Percentiles rank a stretch among this genome's conserved stretches.
These are phyloP conservation scores for Tricholoma terreum DNA, from an alignment of 768 basidiomycete species.

Conservation along the genomic window DNA sequence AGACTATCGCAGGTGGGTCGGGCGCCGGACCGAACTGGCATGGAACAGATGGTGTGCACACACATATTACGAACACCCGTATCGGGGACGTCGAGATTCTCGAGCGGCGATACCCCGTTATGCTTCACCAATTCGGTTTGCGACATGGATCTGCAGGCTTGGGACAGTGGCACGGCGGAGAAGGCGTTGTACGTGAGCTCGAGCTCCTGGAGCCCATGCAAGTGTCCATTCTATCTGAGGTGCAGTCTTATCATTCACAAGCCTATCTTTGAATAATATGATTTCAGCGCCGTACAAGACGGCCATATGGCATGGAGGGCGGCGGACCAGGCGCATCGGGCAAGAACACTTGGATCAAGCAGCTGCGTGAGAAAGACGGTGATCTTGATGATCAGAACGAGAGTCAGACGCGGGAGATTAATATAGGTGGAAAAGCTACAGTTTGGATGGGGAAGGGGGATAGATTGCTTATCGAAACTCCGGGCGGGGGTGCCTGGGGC, in stretches of 20 bases:
- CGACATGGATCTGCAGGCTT: slow-evolving; percentile 66
- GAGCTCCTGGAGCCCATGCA: slow-evolving; percentile 81
- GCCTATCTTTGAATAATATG: background rate
- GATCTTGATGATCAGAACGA: slow-evolving; percentile 49
- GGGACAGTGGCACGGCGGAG: slow-evolving; percentile 76
- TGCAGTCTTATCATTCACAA: slow-evolving; percentile 24
- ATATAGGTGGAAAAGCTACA: slow-evolving; percentile 87
- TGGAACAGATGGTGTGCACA: slow-evolving; percentile 91
- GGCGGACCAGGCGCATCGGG: slow-evolving; percentile 71
- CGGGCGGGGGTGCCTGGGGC: slow-evolving; percentile 91
- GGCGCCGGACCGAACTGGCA: slow-evolving; percentile 90
- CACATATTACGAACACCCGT: slow-evolving; percentile 90
- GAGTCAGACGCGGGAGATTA: slow-evolving; percentile 55
- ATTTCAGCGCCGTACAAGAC: slow-evolving; percentile 71
- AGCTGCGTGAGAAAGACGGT: slow-evolving; percentile 60
- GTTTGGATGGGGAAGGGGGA: slow-evolving; percentile 90
- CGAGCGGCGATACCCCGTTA: slow-evolving; percentile 90
- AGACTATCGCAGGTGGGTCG: slow-evolving; percentile 94
- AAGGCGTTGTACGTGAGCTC: slow-evolving; percentile 80
- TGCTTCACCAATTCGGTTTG: slow-evolving; percentile 80
- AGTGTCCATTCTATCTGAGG: slow-evolving; percentile 88
- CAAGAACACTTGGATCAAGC: slow-evolving; percentile 86
- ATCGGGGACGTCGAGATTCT: slow-evolving; percentile 94
- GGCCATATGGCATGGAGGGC: slow-evolving; percentile 85
- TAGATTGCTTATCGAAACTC: slow-evolving; percentile 76